These are phyloP conservation scores for Suillus discolor DNA, from an alignment of 768 basidiomycete genomes.

Conservation along the genomic window DNA sequence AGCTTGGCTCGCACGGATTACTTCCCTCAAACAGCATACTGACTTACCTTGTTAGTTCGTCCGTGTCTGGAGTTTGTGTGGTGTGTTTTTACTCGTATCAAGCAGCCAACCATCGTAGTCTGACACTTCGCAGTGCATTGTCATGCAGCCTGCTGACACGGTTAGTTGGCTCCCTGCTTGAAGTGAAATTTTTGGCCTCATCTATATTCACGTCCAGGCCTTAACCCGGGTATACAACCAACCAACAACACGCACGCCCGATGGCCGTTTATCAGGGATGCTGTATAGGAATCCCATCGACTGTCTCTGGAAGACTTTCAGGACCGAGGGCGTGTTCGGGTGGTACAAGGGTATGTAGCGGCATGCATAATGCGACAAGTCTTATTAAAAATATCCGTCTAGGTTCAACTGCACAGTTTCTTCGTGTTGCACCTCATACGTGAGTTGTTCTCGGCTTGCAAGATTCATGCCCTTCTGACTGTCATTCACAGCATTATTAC, in stretches of 20 bases:
- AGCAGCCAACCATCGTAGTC: not conserved
- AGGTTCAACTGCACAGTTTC: constrained; percentile 93
- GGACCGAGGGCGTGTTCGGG: constrained; percentile 86
- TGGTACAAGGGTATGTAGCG: constrained; percentile 84
- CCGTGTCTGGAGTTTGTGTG: constrained; percentile 90
- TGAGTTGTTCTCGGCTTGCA: constrained; percentile 36
- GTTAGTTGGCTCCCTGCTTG: constrained; percentile 43
- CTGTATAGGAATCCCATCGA: constrained; percentile 93
- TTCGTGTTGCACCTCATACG: constrained; percentile 93
- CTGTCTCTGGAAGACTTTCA: constrained; percentile 95
- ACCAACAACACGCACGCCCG: constrained; percentile 69
- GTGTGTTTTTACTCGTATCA: constrained; percentile 48
- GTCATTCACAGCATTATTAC: constrained; percentile 71
- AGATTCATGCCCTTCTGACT: constrained; percentile 1
- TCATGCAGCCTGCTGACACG: constrained; percentile 95
- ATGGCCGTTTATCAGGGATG: constrained; percentile 72
- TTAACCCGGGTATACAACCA: constrained; percentile 97
- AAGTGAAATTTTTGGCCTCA: constrained; percentile 9
- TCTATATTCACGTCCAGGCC: constrained; percentile 45
- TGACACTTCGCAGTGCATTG: constrained; percentile 58
- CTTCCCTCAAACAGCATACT: constrained; percentile 76
- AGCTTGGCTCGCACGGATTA: constrained; percentile 68
- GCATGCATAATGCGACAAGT: not conserved
- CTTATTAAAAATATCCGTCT: constrained; percentile 3
- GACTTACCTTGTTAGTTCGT: constrained; percentile 87